These are phyloP conservation scores for Auricularia heimuer DNA, from an alignment of 768 basidiomycete genomes.

Conservation along the genomic window DNA sequence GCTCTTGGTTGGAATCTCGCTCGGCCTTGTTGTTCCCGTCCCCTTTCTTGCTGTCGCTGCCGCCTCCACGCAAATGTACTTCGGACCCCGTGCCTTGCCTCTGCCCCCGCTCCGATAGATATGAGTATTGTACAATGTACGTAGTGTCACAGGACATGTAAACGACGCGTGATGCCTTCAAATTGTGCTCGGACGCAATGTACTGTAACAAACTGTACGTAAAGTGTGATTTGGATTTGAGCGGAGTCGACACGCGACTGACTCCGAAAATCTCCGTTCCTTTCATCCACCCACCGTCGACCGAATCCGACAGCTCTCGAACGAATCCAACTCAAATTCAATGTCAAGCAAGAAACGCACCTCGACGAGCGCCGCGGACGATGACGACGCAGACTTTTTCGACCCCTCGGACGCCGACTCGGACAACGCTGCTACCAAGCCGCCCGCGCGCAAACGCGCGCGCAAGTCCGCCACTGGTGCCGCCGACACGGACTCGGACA, in stretches of 20 bases:
- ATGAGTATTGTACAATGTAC: not conserved
- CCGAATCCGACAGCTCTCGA: too few relatives aligned
- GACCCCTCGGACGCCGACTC: slow-evolving; percentile 46
- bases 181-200: too few relatives aligned
- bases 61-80: not conserved
- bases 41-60: not conserved
- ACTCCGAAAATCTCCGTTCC: too few relatives aligned
- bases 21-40: not conserved
- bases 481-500: not conserved
- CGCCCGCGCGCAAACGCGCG: slow-evolving; percentile 12
- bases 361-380: slow-evolving; percentile 13
- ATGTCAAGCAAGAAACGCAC: not conserved
- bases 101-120: not conserved
- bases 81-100: not conserved
- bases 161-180: too few relatives aligned
- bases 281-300: too few relatives aligned
- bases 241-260: too few relatives aligned
- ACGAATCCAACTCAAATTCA: too few relatives aligned
- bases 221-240: too few relatives aligned
- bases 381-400: slow-evolving; percentile 20
- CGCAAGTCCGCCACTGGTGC: not conserved
- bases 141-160: not conserved
- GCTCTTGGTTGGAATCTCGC: not conserved
- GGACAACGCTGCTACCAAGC: slow-evolving; percentile 49
- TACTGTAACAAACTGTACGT: too few relatives aligned